Base-by-base conservation (phyloP, 345 rosid genomes). In the Gossypium sturtianum region DNA sequence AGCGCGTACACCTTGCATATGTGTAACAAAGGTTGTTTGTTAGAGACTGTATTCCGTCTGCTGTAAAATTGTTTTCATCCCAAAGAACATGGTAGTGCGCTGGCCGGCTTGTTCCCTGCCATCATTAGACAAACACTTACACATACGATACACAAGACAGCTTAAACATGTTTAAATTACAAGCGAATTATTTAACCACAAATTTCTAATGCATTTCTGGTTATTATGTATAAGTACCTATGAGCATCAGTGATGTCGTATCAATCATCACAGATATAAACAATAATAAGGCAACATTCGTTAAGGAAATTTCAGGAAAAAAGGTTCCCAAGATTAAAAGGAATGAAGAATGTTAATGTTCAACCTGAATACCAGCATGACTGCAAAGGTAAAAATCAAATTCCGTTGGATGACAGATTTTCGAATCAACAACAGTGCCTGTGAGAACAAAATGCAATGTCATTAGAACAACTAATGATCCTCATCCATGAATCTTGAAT, bases 11-110 rank as follows among this genome's bases (percentile, higher is more conserved):
- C 80, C 99, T 89, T 4, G 99, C 99, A 13, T 95, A 95, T 7
- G 99, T 95, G 77, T 95, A 95, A 71, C 99, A 95, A 23, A 95
- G 97, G 77, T 93, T 95, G 84, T 95, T 95, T 5, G 99, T 95
- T 74, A 93, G 77, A 23, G 99, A 95, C 65, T 95, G 99, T 70
- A 95, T 95, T 64, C 97, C 98, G 77, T 95, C 99, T 0, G 98
- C 92, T 6, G 99, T 95, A 76, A 96, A 96, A 78, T 90, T 96
- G 83, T 96, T 96, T 83, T 96, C 98, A 34, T 96, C 99, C 99
- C 99, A 96, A 20, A 96, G 83, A 69, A 96, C 99, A 83, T 96
- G 99, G 80, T 96, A 96, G 81, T 96, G 99, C 27, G 99, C 99
- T 15, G 99, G 99, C 65, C 99, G 82, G 75, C 99, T 96, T 15